A percentile compares a stretch with the other conserved stretches of the same genome.
phyloP scores from a whole-genome alignment of 1,284 basidiomycete species.

The Phaffia rhodozyma region DNA sequence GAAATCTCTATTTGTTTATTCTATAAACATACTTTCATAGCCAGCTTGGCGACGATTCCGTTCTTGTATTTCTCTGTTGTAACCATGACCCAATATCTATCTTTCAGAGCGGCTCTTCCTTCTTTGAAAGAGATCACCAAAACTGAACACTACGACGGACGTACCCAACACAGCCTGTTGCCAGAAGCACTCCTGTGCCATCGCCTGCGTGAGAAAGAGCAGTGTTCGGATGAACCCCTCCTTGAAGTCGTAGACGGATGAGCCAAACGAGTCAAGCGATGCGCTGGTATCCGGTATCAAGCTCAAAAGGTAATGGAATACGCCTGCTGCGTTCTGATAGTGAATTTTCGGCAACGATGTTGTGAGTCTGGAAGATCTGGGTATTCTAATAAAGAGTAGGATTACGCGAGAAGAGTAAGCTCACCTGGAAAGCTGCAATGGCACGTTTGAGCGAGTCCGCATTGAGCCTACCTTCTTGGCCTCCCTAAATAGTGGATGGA shows the following conservation, averaged over 20 bases:
- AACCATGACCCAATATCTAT: neutral
- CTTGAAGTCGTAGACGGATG: slow-evolving; percentile 48
- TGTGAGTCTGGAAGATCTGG: neutral
- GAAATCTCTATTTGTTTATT: neutral
- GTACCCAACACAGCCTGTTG: slow-evolving; percentile 76
- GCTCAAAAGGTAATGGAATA: slow-evolving; percentile 52
- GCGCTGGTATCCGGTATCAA: slow-evolving; percentile 39
- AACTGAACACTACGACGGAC: slow-evolving; percentile 17
- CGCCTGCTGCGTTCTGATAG: slow-evolving; percentile 62
- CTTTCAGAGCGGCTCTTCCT: too few relatives aligned
- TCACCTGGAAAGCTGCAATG: slow-evolving; percentile 56
- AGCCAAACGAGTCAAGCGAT: slow-evolving; percentile 22
- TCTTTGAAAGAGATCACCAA: neutral
- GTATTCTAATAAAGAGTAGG: slow-evolving; percentile 7
- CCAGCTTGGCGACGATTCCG: slow-evolving; percentile 71
- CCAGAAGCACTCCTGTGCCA: slow-evolving; percentile 96
- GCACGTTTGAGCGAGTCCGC: slow-evolving; percentile 63
- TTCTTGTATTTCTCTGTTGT: slow-evolving; percentile 59
- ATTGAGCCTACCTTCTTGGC: slow-evolving; percentile 53
- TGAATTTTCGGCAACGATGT: neutral
- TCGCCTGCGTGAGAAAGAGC: slow-evolving; percentile 71
- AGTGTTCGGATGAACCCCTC: slow-evolving; percentile 51
- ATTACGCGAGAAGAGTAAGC: slow-evolving; percentile 19
- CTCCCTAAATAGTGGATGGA: slow-evolving; percentile 21
- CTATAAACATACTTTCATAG: slow-evolving; percentile 52